Evolutionary conservation across 345 rosid species (phyloP).

Genomic region (Salix purpurea): DNA sequence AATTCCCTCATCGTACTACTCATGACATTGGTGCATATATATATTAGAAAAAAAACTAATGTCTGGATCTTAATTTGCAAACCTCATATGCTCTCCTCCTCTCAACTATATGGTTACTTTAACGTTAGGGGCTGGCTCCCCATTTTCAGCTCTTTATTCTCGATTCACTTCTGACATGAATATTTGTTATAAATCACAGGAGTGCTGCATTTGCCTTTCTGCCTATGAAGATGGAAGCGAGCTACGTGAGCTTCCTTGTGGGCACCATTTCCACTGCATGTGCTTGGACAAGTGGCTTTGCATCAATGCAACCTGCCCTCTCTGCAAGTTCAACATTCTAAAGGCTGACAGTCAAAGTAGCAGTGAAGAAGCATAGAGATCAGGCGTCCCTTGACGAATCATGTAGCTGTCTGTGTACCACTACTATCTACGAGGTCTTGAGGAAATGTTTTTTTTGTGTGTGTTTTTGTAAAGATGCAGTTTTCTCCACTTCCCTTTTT

Average conservation of each 20-base stretch:
- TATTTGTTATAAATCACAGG: background rate
- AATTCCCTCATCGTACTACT: background rate
- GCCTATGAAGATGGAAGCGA: background rate
- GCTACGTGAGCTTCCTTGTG: background rate
- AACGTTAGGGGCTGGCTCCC: background rate
- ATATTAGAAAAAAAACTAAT: background rate
- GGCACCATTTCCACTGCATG: background rate
- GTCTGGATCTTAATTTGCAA: background rate
- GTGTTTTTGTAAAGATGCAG: background rate
- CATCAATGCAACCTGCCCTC: slow-evolving; percentile 7
- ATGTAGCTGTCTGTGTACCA: background rate
- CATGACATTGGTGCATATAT: too few species aligned
- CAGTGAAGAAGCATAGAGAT: background rate
- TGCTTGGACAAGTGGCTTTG: slow-evolving; percentile 1
- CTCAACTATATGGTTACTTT: background rate
- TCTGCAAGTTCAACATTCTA: background rate
- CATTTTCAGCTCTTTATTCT: background rate
- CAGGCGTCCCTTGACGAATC: background rate
- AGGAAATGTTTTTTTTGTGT: background rate
- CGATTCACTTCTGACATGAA: background rate
- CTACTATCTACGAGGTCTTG: too few species aligned
- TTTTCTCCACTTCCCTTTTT: background rate
- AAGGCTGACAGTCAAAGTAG: background rate
- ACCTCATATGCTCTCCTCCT: background rate
- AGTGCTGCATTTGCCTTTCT: background rate